phyloP scores from a whole-genome alignment of 768 basidiomycete genomes.

The Kwoniella botswanensis region DNA sequence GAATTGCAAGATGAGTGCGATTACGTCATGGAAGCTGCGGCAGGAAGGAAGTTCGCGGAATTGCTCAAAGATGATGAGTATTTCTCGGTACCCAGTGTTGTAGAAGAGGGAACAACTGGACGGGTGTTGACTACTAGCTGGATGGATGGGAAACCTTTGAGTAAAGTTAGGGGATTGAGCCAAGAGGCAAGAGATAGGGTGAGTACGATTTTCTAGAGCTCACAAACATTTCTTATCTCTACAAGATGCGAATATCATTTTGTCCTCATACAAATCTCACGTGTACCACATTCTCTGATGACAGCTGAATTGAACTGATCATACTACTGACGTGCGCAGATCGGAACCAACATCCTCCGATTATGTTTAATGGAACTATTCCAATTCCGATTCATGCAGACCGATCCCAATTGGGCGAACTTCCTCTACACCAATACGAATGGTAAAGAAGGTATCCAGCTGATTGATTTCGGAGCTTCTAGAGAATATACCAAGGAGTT shows the following conservation, averaged over 20 bases:
- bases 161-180: slow-evolving; percentile 62
- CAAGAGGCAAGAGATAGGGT: slow-evolving; percentile 78
- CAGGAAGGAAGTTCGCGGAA: slow-evolving; percentile 65
- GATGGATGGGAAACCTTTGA: slow-evolving; percentile 80
- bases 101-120: slow-evolving; percentile 79
- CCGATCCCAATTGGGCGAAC: slow-evolving; percentile 98
- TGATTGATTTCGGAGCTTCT: slow-evolving; percentile 97
- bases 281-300: not conserved
- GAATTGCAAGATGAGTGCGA: slow-evolving; percentile 93
- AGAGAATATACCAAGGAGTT: slow-evolving; percentile 82
- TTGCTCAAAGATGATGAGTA: slow-evolving; percentile 62
- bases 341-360: slow-evolving; percentile 78
- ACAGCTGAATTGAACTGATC: not conserved
- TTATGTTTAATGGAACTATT: slow-evolving; percentile 91
- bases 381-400: slow-evolving; percentile 91
- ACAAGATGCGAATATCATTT: too few species aligned
- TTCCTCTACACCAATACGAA: slow-evolving; percentile 76
- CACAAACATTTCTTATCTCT: too few species aligned
- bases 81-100: slow-evolving; percentile 81
- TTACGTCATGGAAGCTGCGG: slow-evolving; percentile 80
- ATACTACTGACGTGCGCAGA: slow-evolving; percentile 62
- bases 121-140: slow-evolving; percentile 88
- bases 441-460: slow-evolving; percentile 59
- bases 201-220: slow-evolving; percentile 25
- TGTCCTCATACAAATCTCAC: not conserved